Evolutionary conservation across 139 green algal species (phyloP).

Genomic region (Tetradesmus lagerheimii): DNA sequence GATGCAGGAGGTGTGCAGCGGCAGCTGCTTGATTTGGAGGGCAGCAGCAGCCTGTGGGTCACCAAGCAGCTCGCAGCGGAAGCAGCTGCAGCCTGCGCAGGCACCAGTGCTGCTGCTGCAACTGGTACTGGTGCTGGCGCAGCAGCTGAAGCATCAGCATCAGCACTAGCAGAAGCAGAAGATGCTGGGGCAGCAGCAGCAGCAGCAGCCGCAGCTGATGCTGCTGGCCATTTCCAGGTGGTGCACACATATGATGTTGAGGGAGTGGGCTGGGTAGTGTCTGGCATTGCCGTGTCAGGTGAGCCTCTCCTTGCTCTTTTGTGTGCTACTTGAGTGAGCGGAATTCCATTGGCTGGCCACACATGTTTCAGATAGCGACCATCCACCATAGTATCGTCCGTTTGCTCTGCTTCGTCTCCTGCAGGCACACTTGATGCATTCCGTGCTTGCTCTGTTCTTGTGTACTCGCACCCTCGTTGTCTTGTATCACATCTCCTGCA

Average conservation of each 20-base stretch:
- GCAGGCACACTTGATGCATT: neutral
- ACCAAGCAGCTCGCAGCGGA: neutral
- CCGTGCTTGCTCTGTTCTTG: neutral
- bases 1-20: neutral
- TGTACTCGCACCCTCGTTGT: too few species aligned
- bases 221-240: conserved; percentile 80
- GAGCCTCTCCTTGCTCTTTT: neutral
- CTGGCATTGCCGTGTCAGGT: conserved; percentile 78
- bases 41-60: conserved; percentile 27
- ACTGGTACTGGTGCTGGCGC: neutral
- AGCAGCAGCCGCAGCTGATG: conserved; percentile 9
- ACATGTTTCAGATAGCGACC: too few species aligned
- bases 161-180: neutral
- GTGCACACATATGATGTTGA: conserved; percentile 81
- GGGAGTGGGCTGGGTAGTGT: conserved; percentile 82
- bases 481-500: too few species aligned
- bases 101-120: neutral
- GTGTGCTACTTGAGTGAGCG: too few species aligned
- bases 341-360: too few species aligned
- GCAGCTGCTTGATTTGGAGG: neutral
- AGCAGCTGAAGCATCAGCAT: neutral
- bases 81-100: neutral
- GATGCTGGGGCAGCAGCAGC: neutral
- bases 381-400: too few species aligned
- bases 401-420: too few species aligned